These are phyloP conservation scores for Yamadazyma triangularis DNA, from an alignment of 1,139 yeast species.

Conservation along the genomic window DNA sequence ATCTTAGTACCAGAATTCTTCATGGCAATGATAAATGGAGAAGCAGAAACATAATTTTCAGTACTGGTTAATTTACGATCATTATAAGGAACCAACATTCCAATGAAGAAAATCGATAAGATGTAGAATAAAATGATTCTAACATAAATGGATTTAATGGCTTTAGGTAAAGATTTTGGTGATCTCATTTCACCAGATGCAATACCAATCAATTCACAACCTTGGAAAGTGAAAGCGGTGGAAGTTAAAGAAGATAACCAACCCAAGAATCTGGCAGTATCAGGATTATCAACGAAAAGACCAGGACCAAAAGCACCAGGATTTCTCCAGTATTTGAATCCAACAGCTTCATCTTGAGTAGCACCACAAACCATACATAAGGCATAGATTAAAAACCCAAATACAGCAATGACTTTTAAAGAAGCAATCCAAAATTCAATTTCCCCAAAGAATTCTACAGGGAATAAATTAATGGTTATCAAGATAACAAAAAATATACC, in stretches of 20 bases:
- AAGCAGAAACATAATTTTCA: conserved; percentile 34
- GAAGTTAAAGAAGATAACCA: conserved; percentile 60
- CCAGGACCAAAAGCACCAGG: conserved; percentile 89
- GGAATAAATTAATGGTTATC: conserved; percentile 32
- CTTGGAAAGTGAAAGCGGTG: conserved; percentile 78
- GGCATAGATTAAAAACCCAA: conserved; percentile 67
- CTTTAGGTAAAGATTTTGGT: conserved; percentile 81
- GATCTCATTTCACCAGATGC: conserved; percentile 86
- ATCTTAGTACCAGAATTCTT: conserved; percentile 66
- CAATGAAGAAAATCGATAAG: conserved; percentile 74
- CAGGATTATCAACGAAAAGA: conserved; percentile 35
- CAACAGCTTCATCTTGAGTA: conserved; percentile 64
- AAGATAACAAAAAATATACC: conserved; percentile 52
- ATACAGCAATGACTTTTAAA: conserved; percentile 63
- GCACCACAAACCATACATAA: conserved; percentile 73
- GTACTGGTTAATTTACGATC: conserved; percentile 41
- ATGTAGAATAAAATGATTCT: conserved; percentile 81
- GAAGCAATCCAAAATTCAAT: conserved; percentile 52
- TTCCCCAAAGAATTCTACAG: conserved; percentile 44
- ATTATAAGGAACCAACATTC: conserved; percentile 75
- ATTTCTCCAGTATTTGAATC: conserved; percentile 86
- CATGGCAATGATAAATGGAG: conserved; percentile 57
- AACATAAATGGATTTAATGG: conserved; percentile 76
- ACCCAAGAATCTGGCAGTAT: conserved; percentile 59
- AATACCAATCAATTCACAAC: conserved; percentile 79